Base-by-base conservation (phyloP, 176 grass and related monocot species). In the Musa troglodytarum region DNA sequence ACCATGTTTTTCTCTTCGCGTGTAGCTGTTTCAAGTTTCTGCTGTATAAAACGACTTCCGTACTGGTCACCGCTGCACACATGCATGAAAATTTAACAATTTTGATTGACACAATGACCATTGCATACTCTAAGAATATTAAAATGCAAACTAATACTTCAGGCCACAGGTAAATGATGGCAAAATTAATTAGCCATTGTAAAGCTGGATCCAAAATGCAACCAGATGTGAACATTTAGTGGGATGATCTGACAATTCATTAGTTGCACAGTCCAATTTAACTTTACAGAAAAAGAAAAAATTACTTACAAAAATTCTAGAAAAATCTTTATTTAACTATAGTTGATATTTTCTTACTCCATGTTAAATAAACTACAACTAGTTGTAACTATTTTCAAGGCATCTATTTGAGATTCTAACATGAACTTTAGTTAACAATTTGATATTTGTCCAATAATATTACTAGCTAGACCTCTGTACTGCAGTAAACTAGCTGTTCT, bases 11-110 rank as follows among this genome's bases (percentile, higher is more conserved):
- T 96, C 82, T 92, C 89, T 79, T 96, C 89, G 62, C 82, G 21
- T 86, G 89, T 88, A 53, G 93, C 87, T 51, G 89, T 96, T 89
- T 96, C 93, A 52, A 96, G 93, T 83, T 92, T 96, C 76, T 96
- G 93, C 73, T 96, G 93, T 82, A 96, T 96, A 79, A 96, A 96
- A 59, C 93, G 89, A 14, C 93, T 96, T 68, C 93, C 93, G 72
- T 96, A 96, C 76, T 96, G 93, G 76, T 96, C 93, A 75, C 87
- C 82, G 72, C 93, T 96, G 87, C 55, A 83, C 64, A 85, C 11
- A 85, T 43, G 65, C 56, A 85, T 68, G 3, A 57, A 73, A 73
- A 84, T 10, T 1, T 52, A 28, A 76, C 16, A 58, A 23, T 25
- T 73, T 75, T 65, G 72, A 63, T 68, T 74, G 11, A 11, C 9